A percentile compares a stretch with the other conserved stretches of the same genome.
Conservation (phyloP, 2,329 filamentous ascomycete genomes). For the Fusarium austroafricanum region DNA sequence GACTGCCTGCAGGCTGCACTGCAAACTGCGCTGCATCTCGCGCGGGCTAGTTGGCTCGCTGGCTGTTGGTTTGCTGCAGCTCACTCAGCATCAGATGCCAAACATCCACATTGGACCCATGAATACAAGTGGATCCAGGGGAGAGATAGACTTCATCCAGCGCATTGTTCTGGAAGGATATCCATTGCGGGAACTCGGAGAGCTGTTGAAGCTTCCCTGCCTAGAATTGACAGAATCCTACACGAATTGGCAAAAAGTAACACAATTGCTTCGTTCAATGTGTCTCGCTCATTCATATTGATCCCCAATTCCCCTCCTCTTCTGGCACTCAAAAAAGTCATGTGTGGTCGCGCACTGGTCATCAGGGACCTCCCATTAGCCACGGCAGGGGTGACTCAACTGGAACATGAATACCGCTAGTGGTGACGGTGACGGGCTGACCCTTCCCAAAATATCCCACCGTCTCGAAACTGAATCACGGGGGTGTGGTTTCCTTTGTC, state of each 20-base stretch:
- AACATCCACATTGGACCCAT: conserved; percentile 13
- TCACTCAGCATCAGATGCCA: conserved; percentile 18
- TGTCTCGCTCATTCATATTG: background rate
- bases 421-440: conserved; percentile 30
- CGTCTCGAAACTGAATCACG: conserved; percentile 28
- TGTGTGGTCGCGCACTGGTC: conserved; percentile 35
- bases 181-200: background rate
- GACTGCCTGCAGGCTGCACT: conserved; percentile 38
- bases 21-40: too few relatives aligned
- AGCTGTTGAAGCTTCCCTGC: background rate
- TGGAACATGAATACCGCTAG: background rate
- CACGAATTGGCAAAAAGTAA: conserved; percentile 2
- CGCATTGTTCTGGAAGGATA: conserved; percentile 1
- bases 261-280: background rate
- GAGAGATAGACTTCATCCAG: conserved; percentile 18
- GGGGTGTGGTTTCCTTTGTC: conserved; percentile 18
- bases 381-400: conserved; percentile 34
- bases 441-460: conserved; percentile 44
- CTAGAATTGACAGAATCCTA: conserved; percentile 6
- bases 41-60: too few relatives aligned
- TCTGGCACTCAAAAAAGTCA: conserved; percentile 22
- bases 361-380: conserved; percentile 36
- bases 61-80: conserved; percentile 35
- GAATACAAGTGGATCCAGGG: conserved; percentile 15
- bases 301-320: conserved; percentile 10